Evolutionary conservation across 1,139 yeast species (phyloP).

Genomic region (Hansenula lynferdii): DNA sequence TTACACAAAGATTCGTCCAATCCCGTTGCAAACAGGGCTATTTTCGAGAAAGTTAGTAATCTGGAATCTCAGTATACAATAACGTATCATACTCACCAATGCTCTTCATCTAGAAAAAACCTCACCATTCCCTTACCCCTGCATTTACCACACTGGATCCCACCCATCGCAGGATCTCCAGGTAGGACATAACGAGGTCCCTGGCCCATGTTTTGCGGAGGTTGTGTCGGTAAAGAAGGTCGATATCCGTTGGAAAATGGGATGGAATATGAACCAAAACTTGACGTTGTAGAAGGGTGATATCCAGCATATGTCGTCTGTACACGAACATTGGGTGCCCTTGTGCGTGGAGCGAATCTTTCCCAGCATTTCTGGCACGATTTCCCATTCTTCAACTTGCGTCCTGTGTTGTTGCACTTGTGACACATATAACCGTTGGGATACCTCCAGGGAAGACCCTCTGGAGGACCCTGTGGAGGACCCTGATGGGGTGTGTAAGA

Average conservation of each 20-base stretch:
- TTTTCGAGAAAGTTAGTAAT: slow-evolving; percentile 27
- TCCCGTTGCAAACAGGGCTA: slow-evolving; percentile 11
- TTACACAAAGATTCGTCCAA: slow-evolving; percentile 5
- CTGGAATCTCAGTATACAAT: not conserved
- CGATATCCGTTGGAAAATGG: slow-evolving; percentile 13
- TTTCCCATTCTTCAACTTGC: slow-evolving; percentile 56
- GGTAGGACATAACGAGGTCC: slow-evolving; percentile 52
- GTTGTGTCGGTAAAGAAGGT: slow-evolving; percentile 3
- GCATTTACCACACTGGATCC: slow-evolving; percentile 72
- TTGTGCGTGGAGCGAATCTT: slow-evolving; percentile 33
- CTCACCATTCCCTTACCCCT: slow-evolving; percentile 61
- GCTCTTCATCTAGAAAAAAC: slow-evolving; percentile 49
- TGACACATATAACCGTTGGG: slow-evolving; percentile 59
- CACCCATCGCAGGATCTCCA: slow-evolving; percentile 85
- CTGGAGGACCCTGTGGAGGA: no score
- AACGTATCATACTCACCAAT: slow-evolving; percentile 23
- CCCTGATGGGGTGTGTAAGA: no score
- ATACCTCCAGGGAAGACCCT: slow-evolving; percentile 61
- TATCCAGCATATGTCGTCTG: not conserved
- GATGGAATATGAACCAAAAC: not conserved
- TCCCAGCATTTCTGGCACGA: slow-evolving; percentile 74
- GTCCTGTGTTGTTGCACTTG: slow-evolving; percentile 76
- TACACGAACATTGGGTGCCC: slow-evolving; percentile 1
- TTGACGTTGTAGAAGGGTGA: slow-evolving; percentile 1
- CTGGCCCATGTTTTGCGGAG: slow-evolving; percentile 1